Evolutionary conservation across 2,329 filamentous ascomycete genomes (phyloP), one percentile per base, ranked within the genome.

Genomic region (Colletotrichum abscissum): DNA sequence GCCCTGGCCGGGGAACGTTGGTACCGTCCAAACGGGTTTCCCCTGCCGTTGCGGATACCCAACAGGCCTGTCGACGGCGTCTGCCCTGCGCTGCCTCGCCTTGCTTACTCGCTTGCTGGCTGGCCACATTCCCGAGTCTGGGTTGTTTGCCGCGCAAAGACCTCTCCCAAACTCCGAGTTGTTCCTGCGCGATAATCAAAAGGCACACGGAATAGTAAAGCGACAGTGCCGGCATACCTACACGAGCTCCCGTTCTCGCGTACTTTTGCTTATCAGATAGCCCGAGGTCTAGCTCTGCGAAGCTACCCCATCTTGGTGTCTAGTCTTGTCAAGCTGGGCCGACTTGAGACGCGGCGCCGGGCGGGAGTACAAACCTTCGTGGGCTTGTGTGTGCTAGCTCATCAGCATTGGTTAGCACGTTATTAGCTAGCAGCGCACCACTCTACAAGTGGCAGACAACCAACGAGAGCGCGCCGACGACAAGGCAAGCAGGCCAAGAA

Each of bases 21-120:
- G 52, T 69, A 57, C 60, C 52, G 60, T 35, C n/a, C 62, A 49
- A 52, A 52, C 67, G 67, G 60, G 58, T 65, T 58, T 52, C 60
- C 59, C 60, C 59, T 57, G 33, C 63, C 30, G 22, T 8, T n/a
- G 24, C 22, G 49, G 30, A 65, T 54, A 26, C 30, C 22, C 7
- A 22, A n/a, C 8, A 58, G 28, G 19, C 56, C 56, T 58, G 56
- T 49, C 42, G 16, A n/a, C 19, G 42, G 42, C 19, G 42, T 49
- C 42, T 49, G 19, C 42, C 42, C 42, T 49, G 42, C 19, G 12
- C 38, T 42, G 38, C 16, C 38, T 42, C 16, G 38, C 38, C 38
- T 49, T 49, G 42, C 42, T 46, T n/a, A 19, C 16, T 19, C 16
- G 42, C 42, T 46, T 46, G 42, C 42, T 49, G 42, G 42, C 26